A percentile compares a stretch with the other conserved stretches of the same genome.
These are phyloP conservation scores for Helotiales sp. DNA, from an alignment of 2,329 filamentous ascomycete species.

Conservation along the genomic window DNA sequence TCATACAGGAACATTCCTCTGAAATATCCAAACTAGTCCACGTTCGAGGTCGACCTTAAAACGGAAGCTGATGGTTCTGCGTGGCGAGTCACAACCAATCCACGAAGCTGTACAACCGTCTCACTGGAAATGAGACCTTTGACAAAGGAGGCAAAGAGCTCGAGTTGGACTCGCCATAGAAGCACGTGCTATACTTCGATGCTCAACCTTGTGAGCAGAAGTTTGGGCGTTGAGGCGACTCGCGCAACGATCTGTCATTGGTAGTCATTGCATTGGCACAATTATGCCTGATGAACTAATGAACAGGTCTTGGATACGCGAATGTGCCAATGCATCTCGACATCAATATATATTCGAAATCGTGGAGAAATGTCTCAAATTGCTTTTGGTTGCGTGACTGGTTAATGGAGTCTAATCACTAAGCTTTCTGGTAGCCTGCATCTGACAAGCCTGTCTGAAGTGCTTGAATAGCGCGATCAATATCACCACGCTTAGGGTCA, in stretches of 20 bases:
- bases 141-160: neutral
- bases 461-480: conserved; percentile 80
- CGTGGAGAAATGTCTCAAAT: conserved; percentile 6
- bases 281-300: neutral
- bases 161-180: neutral
- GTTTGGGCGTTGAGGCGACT: neutral
- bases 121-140: neutral
- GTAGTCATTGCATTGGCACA: neutral
- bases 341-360: neutral
- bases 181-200: neutral
- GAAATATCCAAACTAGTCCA: neutral
- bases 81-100: neutral
- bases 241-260: neutral
- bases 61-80: neutral
- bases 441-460: conserved; percentile 74
- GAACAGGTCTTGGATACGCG: neutral
- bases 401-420: conserved; percentile 11
- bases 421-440: conserved; percentile 59
- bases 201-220: neutral
- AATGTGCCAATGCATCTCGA: conserved; percentile 8
- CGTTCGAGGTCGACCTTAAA: neutral
- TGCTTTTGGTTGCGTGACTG: conserved; percentile 10
- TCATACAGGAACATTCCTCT: neutral
- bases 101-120: neutral
- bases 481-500: conserved; percentile 75